These are phyloP conservation scores for Penicillium sp. DNA, from an alignment of 2,329 filamentous ascomycete genomes.

Conservation along the genomic window DNA sequence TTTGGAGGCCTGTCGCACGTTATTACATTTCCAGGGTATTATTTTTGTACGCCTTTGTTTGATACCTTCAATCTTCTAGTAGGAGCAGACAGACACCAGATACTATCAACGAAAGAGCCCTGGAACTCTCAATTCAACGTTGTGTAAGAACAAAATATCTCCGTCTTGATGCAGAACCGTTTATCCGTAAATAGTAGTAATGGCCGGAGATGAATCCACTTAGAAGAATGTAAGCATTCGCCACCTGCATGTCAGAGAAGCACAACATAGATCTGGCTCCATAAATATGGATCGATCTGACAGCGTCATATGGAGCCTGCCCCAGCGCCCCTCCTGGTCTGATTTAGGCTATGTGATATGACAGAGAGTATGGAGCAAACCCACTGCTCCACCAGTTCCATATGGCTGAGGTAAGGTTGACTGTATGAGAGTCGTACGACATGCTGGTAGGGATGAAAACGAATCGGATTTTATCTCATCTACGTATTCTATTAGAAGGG, in stretches of 20 bases:
- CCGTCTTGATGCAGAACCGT: not conserved
- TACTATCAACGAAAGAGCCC: not conserved
- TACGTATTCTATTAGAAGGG: not conserved
- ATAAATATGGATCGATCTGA: slow-evolving; percentile 8
- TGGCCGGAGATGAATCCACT: not conserved
- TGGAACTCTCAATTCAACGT: no score
- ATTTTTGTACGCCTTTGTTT: not conserved
- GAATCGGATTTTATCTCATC: not conserved
- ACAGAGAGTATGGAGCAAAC: slow-evolving; percentile 13
- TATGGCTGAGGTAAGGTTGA: slow-evolving; percentile 8
- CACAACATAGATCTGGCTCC: slow-evolving; percentile 1
- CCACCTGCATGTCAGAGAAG: slow-evolving; percentile 7
- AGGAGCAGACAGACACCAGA: not conserved
- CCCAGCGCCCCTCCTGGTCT: slow-evolving; percentile 18
- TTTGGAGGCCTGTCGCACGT: not conserved
- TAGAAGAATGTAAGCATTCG: not conserved
- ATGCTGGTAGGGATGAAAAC: not conserved
- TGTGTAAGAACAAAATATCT: not conserved
- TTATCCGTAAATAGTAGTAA: not conserved
- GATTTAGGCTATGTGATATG: slow-evolving; percentile 14
- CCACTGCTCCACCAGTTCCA: slow-evolving; percentile 22
- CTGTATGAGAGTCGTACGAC: not conserved
- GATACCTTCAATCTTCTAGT: not conserved
- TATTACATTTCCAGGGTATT: not conserved
- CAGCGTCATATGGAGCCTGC: slow-evolving; percentile 9